These are phyloP conservation scores for Elsinoe australis DNA, from an alignment of 2,329 filamentous ascomycete genomes.

Conservation along the genomic window DNA sequence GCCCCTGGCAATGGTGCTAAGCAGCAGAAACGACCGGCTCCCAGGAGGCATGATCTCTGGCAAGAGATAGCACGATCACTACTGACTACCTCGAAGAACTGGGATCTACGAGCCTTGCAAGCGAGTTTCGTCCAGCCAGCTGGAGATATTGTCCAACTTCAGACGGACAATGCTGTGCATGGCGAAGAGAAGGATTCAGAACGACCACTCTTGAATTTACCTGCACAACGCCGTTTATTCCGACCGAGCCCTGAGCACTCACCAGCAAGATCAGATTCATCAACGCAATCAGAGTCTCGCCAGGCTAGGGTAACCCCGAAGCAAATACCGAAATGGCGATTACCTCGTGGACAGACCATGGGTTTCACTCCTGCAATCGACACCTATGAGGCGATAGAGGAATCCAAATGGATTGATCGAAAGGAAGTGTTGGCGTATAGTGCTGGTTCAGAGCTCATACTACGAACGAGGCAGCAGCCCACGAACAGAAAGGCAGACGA, in stretches of 20 bases:
- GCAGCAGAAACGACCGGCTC: no score
- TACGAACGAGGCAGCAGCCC: constrained; percentile 43
- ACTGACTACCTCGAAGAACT: constrained; percentile 50
- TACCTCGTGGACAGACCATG: constrained; percentile 44
- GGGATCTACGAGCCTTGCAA: constrained; percentile 50
- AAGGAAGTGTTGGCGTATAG: constrained; percentile 54
- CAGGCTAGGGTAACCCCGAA: constrained; percentile 16
- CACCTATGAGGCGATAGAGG: constrained; percentile 48
- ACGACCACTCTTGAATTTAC: not conserved
- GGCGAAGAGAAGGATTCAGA: constrained; percentile 18
- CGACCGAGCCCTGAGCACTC: constrained; percentile 8
- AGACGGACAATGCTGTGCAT: constrained; percentile 22
- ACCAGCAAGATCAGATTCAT: constrained; percentile 8
- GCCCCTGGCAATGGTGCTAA: not conserved
- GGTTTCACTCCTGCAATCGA: constrained; percentile 54
- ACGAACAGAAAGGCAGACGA: not conserved
- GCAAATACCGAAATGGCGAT: constrained; percentile 33
- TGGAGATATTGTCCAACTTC: constrained; percentile 27
- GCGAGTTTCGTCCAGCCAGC: constrained; percentile 46
- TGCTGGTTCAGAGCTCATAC: constrained; percentile 50
- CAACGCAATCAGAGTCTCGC: not conserved
- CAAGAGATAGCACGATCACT: constrained; percentile 47
- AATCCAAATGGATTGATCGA: constrained; percentile 39
- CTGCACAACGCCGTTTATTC: constrained; percentile 5
- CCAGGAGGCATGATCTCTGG: no score